phyloP scores from a whole-genome alignment of 495 filamentous ascomycete species.

The Xylaria palmicola region DNA sequence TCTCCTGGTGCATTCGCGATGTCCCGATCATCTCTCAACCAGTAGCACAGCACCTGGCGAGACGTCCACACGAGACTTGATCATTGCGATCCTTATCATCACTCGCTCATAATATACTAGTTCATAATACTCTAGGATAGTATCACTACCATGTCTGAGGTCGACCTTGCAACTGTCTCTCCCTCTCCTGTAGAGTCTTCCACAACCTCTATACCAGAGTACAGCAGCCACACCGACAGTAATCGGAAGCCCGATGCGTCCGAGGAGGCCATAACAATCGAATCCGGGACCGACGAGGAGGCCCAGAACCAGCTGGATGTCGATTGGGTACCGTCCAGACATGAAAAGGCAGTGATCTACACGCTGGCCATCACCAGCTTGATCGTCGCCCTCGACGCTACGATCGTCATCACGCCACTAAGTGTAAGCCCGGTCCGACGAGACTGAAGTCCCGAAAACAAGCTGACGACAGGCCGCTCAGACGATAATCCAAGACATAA shows the following conservation, averaged over 20 bases:
- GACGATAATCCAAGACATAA: conserved; percentile 42
- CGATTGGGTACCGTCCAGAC: conserved; percentile 36
- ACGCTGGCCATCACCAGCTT: conserved; percentile 48
- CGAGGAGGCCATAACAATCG: background rate
- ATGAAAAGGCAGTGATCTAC: conserved; percentile 42
- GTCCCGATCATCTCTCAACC: too few relatives aligned
- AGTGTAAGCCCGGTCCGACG: conserved; percentile 26
- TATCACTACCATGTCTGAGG: conserved; percentile 5
- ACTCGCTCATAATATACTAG: background rate
- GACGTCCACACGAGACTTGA: background rate
- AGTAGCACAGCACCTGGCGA: background rate
- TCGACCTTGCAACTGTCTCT: background rate
- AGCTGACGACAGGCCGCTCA: conserved; percentile 11
- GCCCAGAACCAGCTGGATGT: conserved; percentile 15
- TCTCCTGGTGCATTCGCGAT: background rate
- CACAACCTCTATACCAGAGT: conserved; percentile 7
- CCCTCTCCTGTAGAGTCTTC: background rate
- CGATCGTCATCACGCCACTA: conserved; percentile 50
- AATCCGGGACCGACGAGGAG: background rate
- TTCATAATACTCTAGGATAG: background rate
- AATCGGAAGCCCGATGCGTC: background rate
- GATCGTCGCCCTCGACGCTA: conserved; percentile 55
- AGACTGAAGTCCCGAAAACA: background rate
- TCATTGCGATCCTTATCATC: background rate
- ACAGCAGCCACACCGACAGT: background rate